Evolutionary conservation across 768 basidiomycete genomes (phyloP).

Genomic region (Daedaleopsis nitida): DNA sequence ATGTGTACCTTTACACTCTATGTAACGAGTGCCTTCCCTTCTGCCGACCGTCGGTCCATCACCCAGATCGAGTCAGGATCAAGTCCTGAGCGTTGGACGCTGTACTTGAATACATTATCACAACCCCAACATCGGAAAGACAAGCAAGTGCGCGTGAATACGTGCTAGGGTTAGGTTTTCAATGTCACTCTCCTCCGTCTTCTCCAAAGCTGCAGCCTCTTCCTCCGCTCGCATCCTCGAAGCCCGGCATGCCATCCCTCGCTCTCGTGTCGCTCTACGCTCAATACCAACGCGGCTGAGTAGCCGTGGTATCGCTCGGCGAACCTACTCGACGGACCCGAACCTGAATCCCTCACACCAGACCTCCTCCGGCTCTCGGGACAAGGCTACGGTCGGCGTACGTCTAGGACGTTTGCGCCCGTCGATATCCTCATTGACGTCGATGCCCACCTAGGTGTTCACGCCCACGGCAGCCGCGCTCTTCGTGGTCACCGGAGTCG

Average conservation of each 20-base stretch:
- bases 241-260: neutral
- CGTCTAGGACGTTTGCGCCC: neutral
- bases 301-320: neutral
- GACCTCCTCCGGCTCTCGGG: constrained; percentile 22
- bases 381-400: constrained; percentile 25
- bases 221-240: constrained; percentile 2
- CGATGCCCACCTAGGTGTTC: constrained; percentile 67
- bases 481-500: constrained; percentile 82
- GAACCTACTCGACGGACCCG: constrained; percentile 21
- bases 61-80: no score
- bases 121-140: no score
- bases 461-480: constrained; percentile 82
- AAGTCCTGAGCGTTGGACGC: no score
- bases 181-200: constrained; percentile 14
- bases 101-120: no score
- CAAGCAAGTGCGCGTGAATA: neutral
- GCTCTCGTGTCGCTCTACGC: neutral
- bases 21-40: neutral
- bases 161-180: constrained; percentile 17
- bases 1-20: neutral
- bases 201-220: constrained; percentile 3
- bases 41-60: neutral
- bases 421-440: neutral
- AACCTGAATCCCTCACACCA: constrained; percentile 13
- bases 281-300: neutral